Evolutionary conservation across 2,329 filamentous ascomycete species (phyloP).

Genomic region (Epicoccum nigrum): DNA sequence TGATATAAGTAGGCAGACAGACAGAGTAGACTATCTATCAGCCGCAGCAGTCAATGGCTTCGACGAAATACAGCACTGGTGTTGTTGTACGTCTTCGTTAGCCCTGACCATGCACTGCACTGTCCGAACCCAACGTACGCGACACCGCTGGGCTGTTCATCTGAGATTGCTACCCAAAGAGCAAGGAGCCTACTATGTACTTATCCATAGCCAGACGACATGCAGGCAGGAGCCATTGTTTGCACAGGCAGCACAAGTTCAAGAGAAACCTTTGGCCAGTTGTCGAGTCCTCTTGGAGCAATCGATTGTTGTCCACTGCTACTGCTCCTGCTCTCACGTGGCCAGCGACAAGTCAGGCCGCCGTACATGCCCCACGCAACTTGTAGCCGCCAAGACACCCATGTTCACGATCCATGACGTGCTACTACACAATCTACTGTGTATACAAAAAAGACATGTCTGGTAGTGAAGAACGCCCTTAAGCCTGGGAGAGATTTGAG

Average conservation of each 20-base stretch:
- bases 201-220: not conserved
- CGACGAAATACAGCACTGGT: not conserved
- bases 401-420: conserved; percentile 1
- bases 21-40: not conserved
- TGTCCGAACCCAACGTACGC: conserved; percentile 16
- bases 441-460: too few relatives aligned
- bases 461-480: too few relatives aligned
- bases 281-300: not conserved
- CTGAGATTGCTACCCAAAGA: conserved; percentile 7
- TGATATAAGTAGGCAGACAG: too few relatives aligned
- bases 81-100: not conserved
- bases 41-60: not conserved
- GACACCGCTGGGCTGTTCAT: conserved; percentile 10
- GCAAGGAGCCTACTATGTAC: not conserved
- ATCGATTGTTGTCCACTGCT: too few relatives aligned
- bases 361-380: conserved; percentile 7
- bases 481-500: too few relatives aligned
- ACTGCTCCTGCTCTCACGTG: not conserved
- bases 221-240: not conserved
- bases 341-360: not conserved
- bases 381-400: conserved; percentile 3
- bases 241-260: not conserved
- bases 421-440: too few relatives aligned
- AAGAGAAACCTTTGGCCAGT: not conserved
- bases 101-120: too few relatives aligned